A percentile compares a stretch with the other conserved stretches of the same genome.
These are phyloP conservation scores for Pseudogymnoascus sp. DNA, from an alignment of 2,329 filamentous ascomycete species.

Conservation along the genomic window DNA sequence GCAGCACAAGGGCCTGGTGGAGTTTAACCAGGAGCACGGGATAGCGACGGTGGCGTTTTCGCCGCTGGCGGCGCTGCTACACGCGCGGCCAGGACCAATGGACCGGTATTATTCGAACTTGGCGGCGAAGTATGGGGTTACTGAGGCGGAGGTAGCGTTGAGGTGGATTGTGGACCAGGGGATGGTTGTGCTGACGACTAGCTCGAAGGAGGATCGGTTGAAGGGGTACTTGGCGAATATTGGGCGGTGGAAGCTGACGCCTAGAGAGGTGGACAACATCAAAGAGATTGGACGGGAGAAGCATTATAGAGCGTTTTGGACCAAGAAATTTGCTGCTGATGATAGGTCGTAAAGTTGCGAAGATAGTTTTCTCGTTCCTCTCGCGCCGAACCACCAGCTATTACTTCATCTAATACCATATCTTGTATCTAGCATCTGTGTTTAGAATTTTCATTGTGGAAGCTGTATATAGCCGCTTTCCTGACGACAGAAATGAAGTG, in stretches of 20 bases:
- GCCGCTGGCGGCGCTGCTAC: conserved; percentile 44
- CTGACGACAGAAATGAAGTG: not conserved
- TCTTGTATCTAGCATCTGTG: not conserved
- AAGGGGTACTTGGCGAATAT: conserved; percentile 45
- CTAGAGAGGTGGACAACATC: conserved; percentile 50
- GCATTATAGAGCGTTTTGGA: conserved; percentile 55
- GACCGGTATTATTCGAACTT: conserved; percentile 43
- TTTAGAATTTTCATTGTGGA: not conserved
- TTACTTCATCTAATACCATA: not conserved
- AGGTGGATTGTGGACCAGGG: conserved; percentile 55
- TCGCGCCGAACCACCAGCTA: not conserved
- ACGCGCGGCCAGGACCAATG: conserved; percentile 44
- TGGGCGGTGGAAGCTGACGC: conserved; percentile 49
- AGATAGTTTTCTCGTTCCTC: not conserved
- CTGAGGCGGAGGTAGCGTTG: conserved; percentile 47
- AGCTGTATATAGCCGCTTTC: not conserved
- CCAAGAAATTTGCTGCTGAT: conserved; percentile 40
- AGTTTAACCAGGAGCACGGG: conserved; percentile 47
- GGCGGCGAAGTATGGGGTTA: conserved; percentile 51
- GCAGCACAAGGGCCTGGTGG: conserved; percentile 52
- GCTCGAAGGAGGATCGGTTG: conserved; percentile 48
- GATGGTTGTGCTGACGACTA: conserved; percentile 52
- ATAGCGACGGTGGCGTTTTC: conserved; percentile 51
- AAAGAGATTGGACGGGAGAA: conserved; percentile 48
- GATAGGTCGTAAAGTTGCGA: conserved; percentile 36